These are phyloP conservation scores for Crithidia expoeki DNA, from an alignment of 208 protist species.

Conservation along the genomic window DNA sequence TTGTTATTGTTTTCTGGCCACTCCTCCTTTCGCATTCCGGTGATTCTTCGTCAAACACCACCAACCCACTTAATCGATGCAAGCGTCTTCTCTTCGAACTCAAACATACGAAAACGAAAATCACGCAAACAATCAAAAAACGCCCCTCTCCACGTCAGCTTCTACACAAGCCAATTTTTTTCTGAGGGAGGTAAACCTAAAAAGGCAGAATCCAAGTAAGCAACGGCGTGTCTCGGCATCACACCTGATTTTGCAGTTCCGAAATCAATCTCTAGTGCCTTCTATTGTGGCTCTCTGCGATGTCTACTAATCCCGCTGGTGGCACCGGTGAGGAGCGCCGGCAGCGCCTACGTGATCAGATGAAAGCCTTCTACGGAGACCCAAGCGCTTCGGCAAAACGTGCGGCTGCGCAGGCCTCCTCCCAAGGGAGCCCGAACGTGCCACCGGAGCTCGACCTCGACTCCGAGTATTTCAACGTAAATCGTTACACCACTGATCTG, in stretches of 20 bases:
- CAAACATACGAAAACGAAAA: no score
- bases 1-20: no score
- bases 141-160: no score
- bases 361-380: constrained; percentile 86
- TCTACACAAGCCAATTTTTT: no score
- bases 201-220: no score
- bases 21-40: no score
- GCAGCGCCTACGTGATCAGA: constrained; percentile 70
- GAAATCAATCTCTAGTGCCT: not conserved
- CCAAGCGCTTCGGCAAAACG: constrained; percentile 32
- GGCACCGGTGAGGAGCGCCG: constrained; percentile 50
- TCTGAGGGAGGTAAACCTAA: no score
- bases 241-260: not conserved
- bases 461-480: constrained; percentile 85
- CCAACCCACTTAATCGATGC: no score
- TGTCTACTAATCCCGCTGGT: constrained; percentile 1
- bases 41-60: no score
- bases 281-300: not conserved
- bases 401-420: constrained; percentile 3
- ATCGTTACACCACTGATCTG: constrained; percentile 80
- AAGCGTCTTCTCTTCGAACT: no score
- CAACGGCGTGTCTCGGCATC: no score
- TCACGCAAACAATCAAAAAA: no score
- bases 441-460: constrained; percentile 78
- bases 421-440: constrained; percentile 31